Evolutionary conservation across 805 yeast species (phyloP).

Genomic region (Metschnikowia sp.): DNA sequence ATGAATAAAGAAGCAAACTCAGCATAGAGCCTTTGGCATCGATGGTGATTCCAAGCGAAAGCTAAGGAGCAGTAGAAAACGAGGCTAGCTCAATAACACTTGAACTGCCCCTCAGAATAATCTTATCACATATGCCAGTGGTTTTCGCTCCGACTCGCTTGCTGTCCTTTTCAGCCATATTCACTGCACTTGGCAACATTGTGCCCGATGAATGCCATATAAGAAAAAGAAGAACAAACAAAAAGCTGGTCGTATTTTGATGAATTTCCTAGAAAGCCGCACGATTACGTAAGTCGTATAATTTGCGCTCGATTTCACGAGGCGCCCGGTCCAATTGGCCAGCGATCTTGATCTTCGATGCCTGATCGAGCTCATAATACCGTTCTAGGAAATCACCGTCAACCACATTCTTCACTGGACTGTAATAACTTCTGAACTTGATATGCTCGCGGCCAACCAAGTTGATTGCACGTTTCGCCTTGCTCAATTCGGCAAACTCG

Average conservation of each 20-base stretch:
- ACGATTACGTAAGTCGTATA: conserved; percentile 50
- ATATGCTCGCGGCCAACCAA: conserved; percentile 66
- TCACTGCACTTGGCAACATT: too few species aligned
- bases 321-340: conserved; percentile 45
- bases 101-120: too few species aligned
- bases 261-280: conserved; percentile 25
- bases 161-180: too few species aligned
- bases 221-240: too few species aligned
- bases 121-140: too few species aligned
- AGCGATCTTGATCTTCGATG: conserved; percentile 36
- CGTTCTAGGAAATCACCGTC: conserved; percentile 87
- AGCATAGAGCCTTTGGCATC: too few species aligned
- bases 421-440: conserved; percentile 72
- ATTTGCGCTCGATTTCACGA: conserved; percentile 48
- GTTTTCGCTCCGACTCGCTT: too few species aligned
- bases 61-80: too few species aligned
- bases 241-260: background rate
- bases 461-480: conserved; percentile 24
- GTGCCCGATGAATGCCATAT: too few species aligned
- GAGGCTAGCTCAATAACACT: too few species aligned
- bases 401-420: conserved; percentile 70
- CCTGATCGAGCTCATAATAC: conserved; percentile 36
- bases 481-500: conserved; percentile 25
- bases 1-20: too few species aligned
- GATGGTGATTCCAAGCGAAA: too few species aligned